Evolutionary conservation across 306 rosid genomes (phyloP), one percentile per base, ranked within the genome.

Genomic region (Ziziphus jujuba): DNA sequence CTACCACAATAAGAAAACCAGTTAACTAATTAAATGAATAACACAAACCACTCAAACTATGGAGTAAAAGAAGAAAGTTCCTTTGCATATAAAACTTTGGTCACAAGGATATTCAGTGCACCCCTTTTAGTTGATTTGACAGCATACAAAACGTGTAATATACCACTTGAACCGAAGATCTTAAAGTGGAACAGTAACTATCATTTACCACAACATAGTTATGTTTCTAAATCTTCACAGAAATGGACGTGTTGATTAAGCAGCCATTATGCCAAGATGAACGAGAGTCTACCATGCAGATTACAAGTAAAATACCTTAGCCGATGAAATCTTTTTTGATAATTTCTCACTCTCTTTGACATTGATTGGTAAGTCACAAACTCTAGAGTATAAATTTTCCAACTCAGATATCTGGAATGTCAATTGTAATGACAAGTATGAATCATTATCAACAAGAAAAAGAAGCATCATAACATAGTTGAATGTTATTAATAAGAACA

Each of bases 361-460:
- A 44, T 82, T 66, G 74, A 90, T 61, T 38, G 97, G 96, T 40
- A 85, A 77, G 73, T 77, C 82, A 65, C 85, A 69, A 67, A 73
- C 84, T 90, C 75, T 81, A 74, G 90, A 78, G 86, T 88, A 72
- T 69, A 93, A 66, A 63, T 63, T 61, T 77, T 90, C 96, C 96
- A 91, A 85, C 76, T 86, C 92, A 61, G 84, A 77, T 71, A 93
- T 67, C 99, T 93, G 88, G 34, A 83, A 64, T 35, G 69, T 74
- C 70, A 55, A 43, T 65, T 65, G 20, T 16, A 47, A 58, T 21
- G 59, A 48, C 43, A 61, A 75, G 76, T 35, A 52, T 24, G 55
- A 70, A 72, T 82, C 62, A 68, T 40, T 73, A 36, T 57, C 40
- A 76, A 71, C 76, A 66, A 78, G 71, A 45, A 31, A 67, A 80